Evolutionary conservation across 1,284 basidiomycete species (phyloP).

Genomic region (Cerrena zonata): DNA sequence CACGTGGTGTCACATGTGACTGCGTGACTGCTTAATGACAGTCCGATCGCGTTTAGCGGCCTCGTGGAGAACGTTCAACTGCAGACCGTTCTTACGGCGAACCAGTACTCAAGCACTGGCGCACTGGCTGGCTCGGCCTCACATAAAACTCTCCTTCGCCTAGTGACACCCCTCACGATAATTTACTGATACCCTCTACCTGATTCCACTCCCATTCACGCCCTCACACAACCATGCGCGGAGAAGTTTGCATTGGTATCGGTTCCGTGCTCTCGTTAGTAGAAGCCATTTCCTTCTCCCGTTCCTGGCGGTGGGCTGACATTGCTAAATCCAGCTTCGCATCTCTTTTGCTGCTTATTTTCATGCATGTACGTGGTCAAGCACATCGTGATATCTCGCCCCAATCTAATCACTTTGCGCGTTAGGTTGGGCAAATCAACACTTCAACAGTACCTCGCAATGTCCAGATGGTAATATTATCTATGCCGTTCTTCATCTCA

Average conservation of each 20-base stretch:
- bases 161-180: conserved; percentile 18
- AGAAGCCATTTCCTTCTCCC: conserved; percentile 8
- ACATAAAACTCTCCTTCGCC: conserved; percentile 6
- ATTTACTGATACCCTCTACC: conserved; percentile 7
- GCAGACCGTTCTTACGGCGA: conserved; percentile 17
- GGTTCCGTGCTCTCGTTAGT: conserved; percentile 66
- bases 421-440: conserved; percentile 77
- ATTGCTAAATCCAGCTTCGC: conserved; percentile 44
- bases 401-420: conserved; percentile 29
- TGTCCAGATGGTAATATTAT: conserved; percentile 60
- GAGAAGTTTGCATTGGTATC: conserved; percentile 65
- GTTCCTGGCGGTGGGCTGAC: conserved; percentile 15
- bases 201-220: conserved; percentile 1
- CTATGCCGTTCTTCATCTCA: conserved; percentile 10
- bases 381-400: conserved; percentile 10
- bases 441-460: conserved; percentile 63
- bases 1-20: background rate
- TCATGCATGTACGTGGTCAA: conserved; percentile 58
- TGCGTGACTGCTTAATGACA: background rate
- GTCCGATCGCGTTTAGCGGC: conserved; percentile 2
- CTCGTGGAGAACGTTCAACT: conserved; percentile 7
- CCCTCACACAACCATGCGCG: conserved; percentile 44
- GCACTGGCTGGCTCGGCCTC: background rate
- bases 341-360: conserved; percentile 67
- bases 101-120: conserved; percentile 5